phyloP scores from a whole-genome alignment of 2,329 filamentous ascomycete genomes.

The Penicillium sp. region DNA sequence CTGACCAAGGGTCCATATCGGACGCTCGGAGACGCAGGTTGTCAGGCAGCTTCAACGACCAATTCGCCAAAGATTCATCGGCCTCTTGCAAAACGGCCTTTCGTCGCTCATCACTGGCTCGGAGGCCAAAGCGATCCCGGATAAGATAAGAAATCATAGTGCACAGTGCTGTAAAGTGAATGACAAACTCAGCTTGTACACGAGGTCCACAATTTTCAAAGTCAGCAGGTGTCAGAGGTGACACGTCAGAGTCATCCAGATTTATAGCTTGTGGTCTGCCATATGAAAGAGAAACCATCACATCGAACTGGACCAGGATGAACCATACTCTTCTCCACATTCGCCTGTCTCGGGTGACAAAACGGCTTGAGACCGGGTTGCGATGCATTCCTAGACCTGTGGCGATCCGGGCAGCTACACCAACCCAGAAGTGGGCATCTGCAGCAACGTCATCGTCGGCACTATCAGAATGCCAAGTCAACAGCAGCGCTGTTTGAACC shows the following conservation, averaged over 20 bases:
- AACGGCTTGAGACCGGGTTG: slow-evolving; percentile 42
- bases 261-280: slow-evolving; percentile 55
- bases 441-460: slow-evolving; percentile 56
- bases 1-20: slow-evolving; percentile 46
- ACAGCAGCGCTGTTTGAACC: slow-evolving; percentile 55
- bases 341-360: slow-evolving; percentile 42
- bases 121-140: slow-evolving; percentile 43
- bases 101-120: slow-evolving; percentile 40
- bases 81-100: slow-evolving; percentile 44
- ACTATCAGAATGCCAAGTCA: slow-evolving; percentile 57
- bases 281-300: slow-evolving; percentile 47
- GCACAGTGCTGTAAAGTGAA: slow-evolving; percentile 53
- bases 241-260: slow-evolving; percentile 54
- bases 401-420: slow-evolving; percentile 53
- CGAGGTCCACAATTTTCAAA: slow-evolving; percentile 49
- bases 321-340: slow-evolving; percentile 48
- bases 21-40: slow-evolving; percentile 41
- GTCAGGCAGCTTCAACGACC: slow-evolving; percentile 44
- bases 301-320: slow-evolving; percentile 46
- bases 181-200: slow-evolving; percentile 47
- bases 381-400: slow-evolving; percentile 57
- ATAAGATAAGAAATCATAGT: slow-evolving; percentile 51
- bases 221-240: slow-evolving; percentile 44
- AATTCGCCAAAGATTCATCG: slow-evolving; percentile 43
- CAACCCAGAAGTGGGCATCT: slow-evolving; percentile 56